Evolutionary conservation across 2,329 filamentous ascomycete species (phyloP).

Genomic region (Aspergillus jensenii): DNA sequence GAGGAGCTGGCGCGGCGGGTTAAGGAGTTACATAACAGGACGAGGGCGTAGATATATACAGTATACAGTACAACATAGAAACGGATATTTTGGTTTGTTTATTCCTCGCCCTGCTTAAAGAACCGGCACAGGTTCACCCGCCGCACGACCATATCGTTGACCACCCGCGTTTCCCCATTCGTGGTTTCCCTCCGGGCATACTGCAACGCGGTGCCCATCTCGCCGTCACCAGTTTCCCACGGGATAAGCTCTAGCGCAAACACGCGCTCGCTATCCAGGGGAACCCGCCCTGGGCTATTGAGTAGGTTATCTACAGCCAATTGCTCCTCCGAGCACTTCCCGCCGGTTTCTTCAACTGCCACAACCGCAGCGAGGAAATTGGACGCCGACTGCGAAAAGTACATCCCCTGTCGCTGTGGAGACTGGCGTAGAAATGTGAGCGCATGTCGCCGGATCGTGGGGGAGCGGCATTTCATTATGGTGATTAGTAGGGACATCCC

Average conservation of each 20-base stretch:
- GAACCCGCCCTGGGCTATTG: neutral
- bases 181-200: neutral
- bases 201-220: neutral
- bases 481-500: slow-evolving; percentile 23
- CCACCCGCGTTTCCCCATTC: neutral
- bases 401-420: slow-evolving; percentile 26
- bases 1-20: slow-evolving; percentile 16
- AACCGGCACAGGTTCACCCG: too few species aligned
- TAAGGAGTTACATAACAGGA: slow-evolving; percentile 14
- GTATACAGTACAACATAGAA: neutral
- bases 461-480: slow-evolving; percentile 25
- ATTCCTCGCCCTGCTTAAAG: neutral
- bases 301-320: neutral
- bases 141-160: neutral
- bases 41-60: neutral
- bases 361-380: slow-evolving; percentile 20
- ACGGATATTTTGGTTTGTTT: neutral
- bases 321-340: neutral
- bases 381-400: slow-evolving; percentile 20
- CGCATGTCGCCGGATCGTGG: slow-evolving; percentile 21
- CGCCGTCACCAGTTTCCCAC: neutral
- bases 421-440: slow-evolving; percentile 19
- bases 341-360: slow-evolving; percentile 2
- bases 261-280: neutral
- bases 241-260: neutral